Conservation (phyloP, 2,329 filamentous ascomycete genomes). For the Plenodomus biglobosus region DNA sequence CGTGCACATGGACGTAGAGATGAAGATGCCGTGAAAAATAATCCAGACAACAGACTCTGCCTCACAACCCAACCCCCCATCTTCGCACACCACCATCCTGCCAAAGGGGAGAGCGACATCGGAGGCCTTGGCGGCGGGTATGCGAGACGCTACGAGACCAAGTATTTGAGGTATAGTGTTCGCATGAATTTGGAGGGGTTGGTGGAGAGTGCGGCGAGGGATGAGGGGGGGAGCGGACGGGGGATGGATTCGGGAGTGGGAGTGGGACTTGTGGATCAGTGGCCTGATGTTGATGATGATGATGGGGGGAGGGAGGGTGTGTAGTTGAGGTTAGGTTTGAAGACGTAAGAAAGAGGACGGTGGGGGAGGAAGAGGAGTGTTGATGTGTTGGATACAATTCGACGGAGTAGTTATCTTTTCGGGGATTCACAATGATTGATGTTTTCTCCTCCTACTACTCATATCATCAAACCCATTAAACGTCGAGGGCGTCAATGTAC, state of each 20-base stretch:
- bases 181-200: constrained; percentile 36
- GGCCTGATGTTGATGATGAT: constrained; percentile 23
- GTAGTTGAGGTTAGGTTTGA: too few species aligned
- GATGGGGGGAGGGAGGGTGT: neutral
- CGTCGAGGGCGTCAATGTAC: too few species aligned
- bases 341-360: too few species aligned
- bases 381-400: too few species aligned
- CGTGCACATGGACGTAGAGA: constrained; percentile 3
- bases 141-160: constrained; percentile 34
- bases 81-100: constrained; percentile 36
- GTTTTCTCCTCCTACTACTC: too few species aligned
- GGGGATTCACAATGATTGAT: too few species aligned
- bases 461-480: too few species aligned
- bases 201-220: neutral
- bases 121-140: constrained; percentile 35
- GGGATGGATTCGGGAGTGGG: constrained; percentile 21
- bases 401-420: too few species aligned
- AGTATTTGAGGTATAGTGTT: constrained; percentile 36
- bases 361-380: too few species aligned
- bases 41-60: constrained; percentile 31
- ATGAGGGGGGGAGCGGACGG: too few species aligned
- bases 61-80: constrained; percentile 31
- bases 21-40: constrained; percentile 20
- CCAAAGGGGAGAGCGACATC: constrained; percentile 36
- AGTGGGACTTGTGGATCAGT: constrained; percentile 32